Conservation (phyloP, 1,139 yeast species). For the Trichomonascaceae sp. region DNA sequence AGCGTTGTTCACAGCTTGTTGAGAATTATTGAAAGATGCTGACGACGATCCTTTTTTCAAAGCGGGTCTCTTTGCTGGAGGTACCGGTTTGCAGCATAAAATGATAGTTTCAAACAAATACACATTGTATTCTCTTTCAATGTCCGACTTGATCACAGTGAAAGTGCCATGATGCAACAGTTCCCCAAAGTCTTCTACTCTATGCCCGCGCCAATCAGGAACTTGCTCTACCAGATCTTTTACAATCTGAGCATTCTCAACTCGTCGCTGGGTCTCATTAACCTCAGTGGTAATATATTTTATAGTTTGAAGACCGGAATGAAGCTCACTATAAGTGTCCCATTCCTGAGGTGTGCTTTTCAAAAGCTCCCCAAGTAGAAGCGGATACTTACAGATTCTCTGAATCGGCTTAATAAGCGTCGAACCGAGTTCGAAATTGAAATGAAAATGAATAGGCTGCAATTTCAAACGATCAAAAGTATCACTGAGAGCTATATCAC, state of each 20-base stretch:
- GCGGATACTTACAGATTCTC: conserved; percentile 87
- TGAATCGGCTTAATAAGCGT: conserved; percentile 91
- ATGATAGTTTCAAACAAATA: conserved; percentile 84
- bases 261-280: conserved; percentile 89
- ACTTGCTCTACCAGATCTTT: conserved; percentile 68
- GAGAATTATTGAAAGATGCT: conserved; percentile 11
- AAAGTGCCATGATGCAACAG: conserved; percentile 72
- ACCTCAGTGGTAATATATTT: conserved; percentile 77
- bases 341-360: conserved; percentile 52
- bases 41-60: conserved; percentile 25
- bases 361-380: conserved; percentile 67
- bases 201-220: conserved; percentile 92
- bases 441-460: conserved; percentile 3
- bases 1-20: conserved; percentile 3
- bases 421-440: conserved; percentile 79
- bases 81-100: conserved; percentile 60
- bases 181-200: conserved; percentile 76
- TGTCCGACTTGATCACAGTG: conserved; percentile 65
- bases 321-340: conserved; percentile 62
- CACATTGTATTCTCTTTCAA: conserved; percentile 83
- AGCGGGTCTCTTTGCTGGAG: conserved; percentile 28
- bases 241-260: conserved; percentile 74
- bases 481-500: conserved; percentile 60
- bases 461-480: conserved; percentile 49
- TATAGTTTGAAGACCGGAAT: conserved; percentile 61